Evolutionary conservation across 108 stramenopile genomes (phyloP).

Genomic region (Cylindrotheca fusiformis): DNA sequence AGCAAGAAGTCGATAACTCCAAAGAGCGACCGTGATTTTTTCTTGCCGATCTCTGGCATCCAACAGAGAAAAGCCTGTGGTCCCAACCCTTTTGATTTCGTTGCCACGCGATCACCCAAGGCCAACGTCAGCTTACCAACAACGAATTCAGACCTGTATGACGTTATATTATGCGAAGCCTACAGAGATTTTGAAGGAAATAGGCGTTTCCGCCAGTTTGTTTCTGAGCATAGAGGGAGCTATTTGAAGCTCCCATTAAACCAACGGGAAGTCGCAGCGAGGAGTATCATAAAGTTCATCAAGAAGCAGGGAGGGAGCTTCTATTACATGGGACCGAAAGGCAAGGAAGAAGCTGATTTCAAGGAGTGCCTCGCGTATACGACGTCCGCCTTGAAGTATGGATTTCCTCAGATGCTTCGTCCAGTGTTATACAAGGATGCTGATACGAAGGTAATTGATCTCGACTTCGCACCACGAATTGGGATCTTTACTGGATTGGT

Average conservation of each 20-base stretch:
- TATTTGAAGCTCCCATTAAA: not conserved
- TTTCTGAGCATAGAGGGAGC: conserved; percentile 1
- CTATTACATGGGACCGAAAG: not conserved
- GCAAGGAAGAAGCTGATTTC: not conserved
- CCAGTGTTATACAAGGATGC: not conserved
- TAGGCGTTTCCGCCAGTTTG: conserved; percentile 4
- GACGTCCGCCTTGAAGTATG: not conserved
- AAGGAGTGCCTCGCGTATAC: not conserved
- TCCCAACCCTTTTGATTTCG: not conserved
- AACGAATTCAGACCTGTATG: not conserved
- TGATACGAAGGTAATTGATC: not conserved
- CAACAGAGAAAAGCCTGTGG: not conserved
- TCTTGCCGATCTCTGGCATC: not conserved
- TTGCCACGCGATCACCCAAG: too few relatives aligned
- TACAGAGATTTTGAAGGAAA: conserved; percentile 9
- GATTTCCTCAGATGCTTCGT: conserved; percentile 11
- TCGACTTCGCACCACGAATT: conserved; percentile 3
- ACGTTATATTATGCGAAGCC: conserved; percentile 1
- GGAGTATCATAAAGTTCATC: not conserved
- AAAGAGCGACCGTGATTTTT: not conserved
- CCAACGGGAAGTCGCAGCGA: not conserved
- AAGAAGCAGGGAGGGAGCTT: not conserved
- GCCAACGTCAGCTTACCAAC: too few relatives aligned
- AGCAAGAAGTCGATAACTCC: not conserved
- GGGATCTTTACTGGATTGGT: conserved; percentile 2